Evolutionary conservation across 2,329 filamentous ascomycete genomes (phyloP).

Genomic region (Colletotrichum spaethianum): DNA sequence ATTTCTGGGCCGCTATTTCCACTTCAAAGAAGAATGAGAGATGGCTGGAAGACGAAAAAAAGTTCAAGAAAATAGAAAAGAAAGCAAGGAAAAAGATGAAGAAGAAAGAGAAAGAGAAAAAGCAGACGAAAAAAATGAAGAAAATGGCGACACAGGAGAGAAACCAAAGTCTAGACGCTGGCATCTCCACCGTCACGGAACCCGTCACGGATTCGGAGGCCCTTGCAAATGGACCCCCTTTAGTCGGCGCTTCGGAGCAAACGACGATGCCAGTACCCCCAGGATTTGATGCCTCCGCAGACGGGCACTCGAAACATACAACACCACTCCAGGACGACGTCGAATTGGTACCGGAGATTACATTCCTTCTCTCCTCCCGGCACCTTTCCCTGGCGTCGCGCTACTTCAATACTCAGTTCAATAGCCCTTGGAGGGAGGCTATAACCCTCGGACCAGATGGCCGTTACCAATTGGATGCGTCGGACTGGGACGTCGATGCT

Average conservation of each 20-base stretch:
- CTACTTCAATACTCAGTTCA: conserved; percentile 36
- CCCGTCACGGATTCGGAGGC: not conserved
- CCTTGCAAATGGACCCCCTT: not conserved
- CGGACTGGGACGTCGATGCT: conserved; percentile 47
- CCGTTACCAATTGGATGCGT: conserved; percentile 13
- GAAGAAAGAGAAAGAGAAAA: too few species aligned
- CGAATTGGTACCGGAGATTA: not conserved
- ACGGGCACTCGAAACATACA: not conserved
- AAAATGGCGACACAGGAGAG: too few species aligned
- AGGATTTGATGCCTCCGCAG: not conserved
- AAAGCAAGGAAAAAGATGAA: too few species aligned
- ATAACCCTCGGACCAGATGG: not conserved
- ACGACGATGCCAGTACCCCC: not conserved
- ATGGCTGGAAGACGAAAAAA: too few species aligned
- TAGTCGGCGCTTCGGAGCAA: not conserved
- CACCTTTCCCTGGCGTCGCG: conserved; percentile 40
- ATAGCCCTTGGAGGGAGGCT: conserved; percentile 37
- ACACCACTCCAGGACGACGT: not conserved
- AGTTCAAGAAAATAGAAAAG: too few species aligned
- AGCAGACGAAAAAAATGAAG: too few species aligned
- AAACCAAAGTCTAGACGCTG: too few species aligned
- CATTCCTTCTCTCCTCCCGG: conserved; percentile 39
- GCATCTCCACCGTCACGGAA: not conserved
- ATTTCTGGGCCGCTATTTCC: too few species aligned
- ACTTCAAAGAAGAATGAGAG: too few species aligned